Percentiles rank a stretch among this genome's conserved stretches.
These are phyloP conservation scores for Nemania abortiva DNA, from an alignment of 2,329 filamentous ascomycete species.

Conservation along the genomic window DNA sequence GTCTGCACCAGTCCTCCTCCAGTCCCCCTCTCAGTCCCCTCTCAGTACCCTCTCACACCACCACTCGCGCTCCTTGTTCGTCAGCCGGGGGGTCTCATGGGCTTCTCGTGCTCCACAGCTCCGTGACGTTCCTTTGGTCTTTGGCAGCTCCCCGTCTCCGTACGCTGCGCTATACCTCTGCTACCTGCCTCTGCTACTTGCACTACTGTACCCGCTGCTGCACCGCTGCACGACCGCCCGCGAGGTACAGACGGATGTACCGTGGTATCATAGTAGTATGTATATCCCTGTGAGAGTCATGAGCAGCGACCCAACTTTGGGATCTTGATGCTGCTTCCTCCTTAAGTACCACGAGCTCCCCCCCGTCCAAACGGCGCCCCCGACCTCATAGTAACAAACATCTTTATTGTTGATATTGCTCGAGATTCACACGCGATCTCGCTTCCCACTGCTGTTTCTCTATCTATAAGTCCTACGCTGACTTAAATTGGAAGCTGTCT, in stretches of 20 bases:
- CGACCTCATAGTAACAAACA: conserved; percentile 47
- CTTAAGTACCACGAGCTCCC: conserved; percentile 49
- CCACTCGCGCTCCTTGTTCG: conserved; percentile 46
- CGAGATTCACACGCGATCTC: conserved; percentile 45
- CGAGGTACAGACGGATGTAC: conserved; percentile 7
- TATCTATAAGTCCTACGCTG: conserved; percentile 29
- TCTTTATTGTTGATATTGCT: conserved; percentile 47
- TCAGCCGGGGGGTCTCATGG: conserved; percentile 48
- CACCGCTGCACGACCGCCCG: conserved; percentile 34
- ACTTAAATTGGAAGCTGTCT: conserved; percentile 23
- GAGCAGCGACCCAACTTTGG: conserved; percentile 26
- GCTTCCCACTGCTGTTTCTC: conserved; percentile 40
- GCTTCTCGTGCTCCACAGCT: conserved; percentile 45
- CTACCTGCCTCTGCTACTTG: no score
- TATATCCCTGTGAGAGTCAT: conserved; percentile 28
- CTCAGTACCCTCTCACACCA: conserved; percentile 42
- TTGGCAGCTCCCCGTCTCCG: conserved; percentile 42
- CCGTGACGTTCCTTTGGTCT: conserved; percentile 39
- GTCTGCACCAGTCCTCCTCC: no score
- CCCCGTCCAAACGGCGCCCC: conserved; percentile 45
- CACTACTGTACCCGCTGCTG: conserved; percentile 1
- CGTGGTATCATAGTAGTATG: background rate
- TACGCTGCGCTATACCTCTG: conserved; percentile 16
- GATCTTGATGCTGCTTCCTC: conserved; percentile 32
- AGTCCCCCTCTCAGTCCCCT: background rate